Base-by-base conservation (phyloP, 1,139 yeast genomes). In the Blastobotrys proliferans region DNA sequence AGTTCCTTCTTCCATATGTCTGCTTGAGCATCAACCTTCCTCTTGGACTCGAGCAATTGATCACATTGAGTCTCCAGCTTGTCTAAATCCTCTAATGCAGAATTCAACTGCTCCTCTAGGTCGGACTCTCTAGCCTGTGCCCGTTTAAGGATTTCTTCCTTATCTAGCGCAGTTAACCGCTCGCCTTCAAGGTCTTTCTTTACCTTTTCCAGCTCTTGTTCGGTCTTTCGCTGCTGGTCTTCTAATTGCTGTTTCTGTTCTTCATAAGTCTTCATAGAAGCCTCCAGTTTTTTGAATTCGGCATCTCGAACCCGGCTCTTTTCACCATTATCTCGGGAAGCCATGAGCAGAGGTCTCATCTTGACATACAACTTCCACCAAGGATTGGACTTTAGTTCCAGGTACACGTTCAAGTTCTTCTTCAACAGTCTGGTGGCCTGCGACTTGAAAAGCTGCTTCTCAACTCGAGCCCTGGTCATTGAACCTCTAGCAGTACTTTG, bases 281-380 rank as follows among this genome's bases (percentile, higher is more conserved):
- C 56, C 49, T 79, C 86, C 28, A 85, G 67, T 35, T 68, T 68
- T 46, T 72, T 74, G 43, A 85, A 68, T 49, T 80, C 78, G 13
- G 81, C 80, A 47, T 78, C 80, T 54, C 79, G 72, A 48, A 64
- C 67, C 50, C 75, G 77, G 10, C 74, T 68, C n/a, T n/a, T n/a
- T 52, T 74, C 81, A 42, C 75, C 67, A 1, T 79, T 76, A 51
- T 79, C 81, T 26, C 71, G 67, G 0, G 87, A 75, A 8, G 84
- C 85, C 46, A 79, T 81, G 19, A 88, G 66, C 40, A 90, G 64
- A 0, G 98, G 97, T 52, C 84, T 84, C 54, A 92, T 69, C 45
- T 78, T 76, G 26, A 79, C 70, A 51, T 81, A 81, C 38, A 92
- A 69, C 42, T 74, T 77, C 68, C 86, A 83, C 98, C 98, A 92